Conservation (phyloP, 2,329 filamentous ascomycete genomes). For the Penicillium sp. region DNA sequence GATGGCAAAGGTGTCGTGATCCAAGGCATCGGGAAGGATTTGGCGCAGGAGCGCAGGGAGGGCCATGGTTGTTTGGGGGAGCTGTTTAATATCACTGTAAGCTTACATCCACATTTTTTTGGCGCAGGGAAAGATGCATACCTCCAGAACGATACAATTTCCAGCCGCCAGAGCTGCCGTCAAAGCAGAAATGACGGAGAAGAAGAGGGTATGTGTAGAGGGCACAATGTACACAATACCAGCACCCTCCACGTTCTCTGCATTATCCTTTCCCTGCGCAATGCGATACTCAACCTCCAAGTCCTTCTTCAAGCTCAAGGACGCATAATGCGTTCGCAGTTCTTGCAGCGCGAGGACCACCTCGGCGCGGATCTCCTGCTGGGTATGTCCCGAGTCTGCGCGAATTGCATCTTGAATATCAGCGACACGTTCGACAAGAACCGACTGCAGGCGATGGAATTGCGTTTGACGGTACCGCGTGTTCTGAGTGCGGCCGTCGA, state of each 20-base stretch:
- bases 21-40: slow-evolving; percentile 41
- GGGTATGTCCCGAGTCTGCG: slow-evolving; percentile 34
- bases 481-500: slow-evolving; percentile 47
- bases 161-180: slow-evolving; percentile 55
- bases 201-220: slow-evolving; percentile 53
- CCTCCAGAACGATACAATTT: slow-evolving; percentile 56
- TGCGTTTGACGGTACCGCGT: slow-evolving; percentile 46
- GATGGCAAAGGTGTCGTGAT: slow-evolving; percentile 55
- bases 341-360: slow-evolving; percentile 33
- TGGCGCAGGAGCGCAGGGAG: slow-evolving; percentile 30
- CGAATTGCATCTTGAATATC: slow-evolving; percentile 39
- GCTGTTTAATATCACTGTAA: slow-evolving; percentile 18
- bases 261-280: slow-evolving; percentile 27
- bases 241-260: slow-evolving; percentile 14
- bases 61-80: slow-evolving; percentile 31
- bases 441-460: slow-evolving; percentile 42
- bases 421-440: slow-evolving; percentile 34
- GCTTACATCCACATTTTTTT: neutral
- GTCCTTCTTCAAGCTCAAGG: slow-evolving; percentile 24
- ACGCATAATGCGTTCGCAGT: slow-evolving; percentile 31
- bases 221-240: slow-evolving; percentile 54
- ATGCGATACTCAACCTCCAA: slow-evolving; percentile 32
- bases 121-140: slow-evolving; percentile 27
- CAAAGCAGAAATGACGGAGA: slow-evolving; percentile 50
- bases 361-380: slow-evolving; percentile 40